Percentiles rank a stretch among this genome's conserved stretches.
Evolutionary conservation across 202 grass and related monocot genomes (phyloP).

Genomic region (Eragrostis tef): DNA sequence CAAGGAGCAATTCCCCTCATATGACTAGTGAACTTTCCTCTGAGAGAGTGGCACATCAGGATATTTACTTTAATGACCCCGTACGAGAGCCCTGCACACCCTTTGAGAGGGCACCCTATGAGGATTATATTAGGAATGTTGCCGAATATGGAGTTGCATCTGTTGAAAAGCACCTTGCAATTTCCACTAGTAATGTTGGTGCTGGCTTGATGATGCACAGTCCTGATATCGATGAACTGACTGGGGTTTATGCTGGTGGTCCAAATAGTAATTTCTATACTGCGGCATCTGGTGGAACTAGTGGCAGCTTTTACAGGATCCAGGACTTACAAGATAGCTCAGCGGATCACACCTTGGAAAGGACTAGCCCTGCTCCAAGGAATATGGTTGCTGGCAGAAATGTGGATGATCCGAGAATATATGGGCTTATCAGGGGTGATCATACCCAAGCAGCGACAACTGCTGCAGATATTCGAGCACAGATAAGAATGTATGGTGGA

Average conservation of each 20-base stretch:
- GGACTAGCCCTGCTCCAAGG: neutral
- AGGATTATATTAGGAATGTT: conserved; percentile 30
- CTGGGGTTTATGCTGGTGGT: neutral
- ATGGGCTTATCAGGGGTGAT: neutral
- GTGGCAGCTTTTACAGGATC: conserved; percentile 21
- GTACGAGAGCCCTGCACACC: neutral
- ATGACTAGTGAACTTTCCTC: conserved; percentile 23
- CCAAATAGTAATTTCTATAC: conserved; percentile 18
- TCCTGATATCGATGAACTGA: conserved; percentile 7
- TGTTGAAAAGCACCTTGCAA: conserved; percentile 26
- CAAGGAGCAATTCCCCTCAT: neutral
- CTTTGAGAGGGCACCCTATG: neutral
- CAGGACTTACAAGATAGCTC: conserved; percentile 19
- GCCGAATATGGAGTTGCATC: conserved; percentile 41
- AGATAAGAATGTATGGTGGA: conserved; percentile 45
- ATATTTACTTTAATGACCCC: conserved; percentile 23
- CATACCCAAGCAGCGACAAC: neutral
- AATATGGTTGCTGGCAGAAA: conserved; percentile 2
- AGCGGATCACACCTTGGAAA: conserved; percentile 10
- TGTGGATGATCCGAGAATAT: conserved; percentile 10
- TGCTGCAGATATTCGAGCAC: conserved; percentile 29
- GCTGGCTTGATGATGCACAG: conserved; percentile 26
- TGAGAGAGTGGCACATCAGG: neutral
- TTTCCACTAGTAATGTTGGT: conserved; percentile 40
- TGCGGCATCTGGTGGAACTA: conserved; percentile 19